Base-by-base conservation (phyloP, 805 yeast species). In the Saccharomycopsis vini region DNA sequence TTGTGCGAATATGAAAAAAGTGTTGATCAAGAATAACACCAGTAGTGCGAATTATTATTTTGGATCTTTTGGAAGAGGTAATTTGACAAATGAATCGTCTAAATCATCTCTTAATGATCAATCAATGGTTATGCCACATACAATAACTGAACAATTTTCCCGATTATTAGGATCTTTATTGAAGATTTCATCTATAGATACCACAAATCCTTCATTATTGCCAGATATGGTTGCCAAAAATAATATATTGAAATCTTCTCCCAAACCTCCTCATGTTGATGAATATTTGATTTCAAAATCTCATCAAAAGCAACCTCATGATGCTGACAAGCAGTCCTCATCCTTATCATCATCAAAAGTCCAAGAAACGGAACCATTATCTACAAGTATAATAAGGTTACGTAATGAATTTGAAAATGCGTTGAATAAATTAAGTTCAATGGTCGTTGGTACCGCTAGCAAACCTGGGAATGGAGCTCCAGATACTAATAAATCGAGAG, bases 371-470 rank as follows among this genome's bases (percentile, higher is more conserved):
- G 97, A 86, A 52, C 96, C 96, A 1, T 64, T 90, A 5, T 75
- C 75, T 34, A 77, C 72, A 50, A 78, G 88, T 1, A 69, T 90
- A 5, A 68, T 67, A 3, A 69, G 95, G 44, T 61, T 90, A 30
- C 67, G 90, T 44, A 79, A 77, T 54, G 95, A 85, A 50, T 89
- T 78, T 57, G 97, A 92, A 57, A 76, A 76, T 19, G 71, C 78
- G 1, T 62, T 89, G 58, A 84, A 92, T 2, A 86, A 81, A 54
- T 60, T 87, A 42, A 75, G 86, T 52, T 67, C 63, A 5, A 46
- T 47, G 15, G 63, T 68, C 39, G n/a, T n/a, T n/a, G n/a, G n/a
- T n/a, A n/a, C n/a, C n/a, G n/a, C n/a, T n/a, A n/a, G n/a, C n/a
- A 45, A 61, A n/a, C 45, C 41, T 36, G 55, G 60, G 42, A 59